Evolutionary conservation across 345 rosid species (phyloP), one percentile per base, ranked within the genome.

Genomic region (Leavenworthia alabamica): DNA sequence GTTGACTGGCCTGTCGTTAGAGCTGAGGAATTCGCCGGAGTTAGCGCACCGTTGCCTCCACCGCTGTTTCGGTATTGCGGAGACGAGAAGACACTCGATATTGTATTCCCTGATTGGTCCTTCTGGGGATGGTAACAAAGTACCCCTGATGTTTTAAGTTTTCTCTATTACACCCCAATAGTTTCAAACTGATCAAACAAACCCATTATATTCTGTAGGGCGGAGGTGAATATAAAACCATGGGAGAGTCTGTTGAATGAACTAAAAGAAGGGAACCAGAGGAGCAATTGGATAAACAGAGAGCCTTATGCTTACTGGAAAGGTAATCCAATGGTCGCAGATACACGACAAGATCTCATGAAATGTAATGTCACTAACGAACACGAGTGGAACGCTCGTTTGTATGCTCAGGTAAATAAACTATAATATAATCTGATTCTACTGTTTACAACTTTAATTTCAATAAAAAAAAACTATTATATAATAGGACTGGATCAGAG

Each of bases 81-180:
- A 7, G 73, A 82, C 17, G 73, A 75, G 8, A 74, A 74, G 31
- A 64, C 85, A 3, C 70, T 84, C 5, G 88, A 79, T 31, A 66
- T 90, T 4, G 84, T 88, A 22, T 90, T 90, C 24, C 97, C 97
- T 7, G 96, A 90, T 57, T 90, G 97, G 97, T 79, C 97, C 48
- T 88, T 82, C 42, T 90, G 97, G 97, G 97, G 97, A 70, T 88
- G 97, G 97, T 90, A 64, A 56, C 32, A 7, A 6, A 33, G n/a
- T 39, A 23, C 42, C 49, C 11, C 1, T 70, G n/a, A 10, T 19
- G 17, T 55, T 4, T 1, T 0, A 35, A 19, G 16, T 29, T 70
- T 0, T 62, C 9, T 28, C 19, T 8, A 0, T 46, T 35, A n/a
- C 24, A 71, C 54, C 13, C 2, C 7, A 46, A 24, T 12, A 54